Percentiles rank a stretch among this genome's conserved stretches.
Evolutionary conservation across 1,284 basidiomycete genomes (phyloP).

Genomic region (Austroboletus sp.): DNA sequence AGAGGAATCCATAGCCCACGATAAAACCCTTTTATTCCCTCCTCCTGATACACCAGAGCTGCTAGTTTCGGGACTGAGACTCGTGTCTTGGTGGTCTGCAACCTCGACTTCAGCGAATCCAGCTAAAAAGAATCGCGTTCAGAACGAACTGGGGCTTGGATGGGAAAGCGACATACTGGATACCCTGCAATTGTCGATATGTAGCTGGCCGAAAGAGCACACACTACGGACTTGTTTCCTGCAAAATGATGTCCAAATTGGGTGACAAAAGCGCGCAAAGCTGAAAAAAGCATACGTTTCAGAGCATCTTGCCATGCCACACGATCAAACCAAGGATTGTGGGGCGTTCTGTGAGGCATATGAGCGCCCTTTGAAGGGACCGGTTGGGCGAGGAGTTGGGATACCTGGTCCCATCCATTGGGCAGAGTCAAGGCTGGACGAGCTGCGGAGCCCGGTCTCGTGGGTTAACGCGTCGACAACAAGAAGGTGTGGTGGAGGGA

Average conservation of each 20-base stretch:
- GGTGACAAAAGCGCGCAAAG: conserved; percentile 6
- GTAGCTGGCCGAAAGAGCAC: conserved; percentile 75
- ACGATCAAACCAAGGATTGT: conserved; percentile 55
- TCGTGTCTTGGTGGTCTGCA: conserved; percentile 78
- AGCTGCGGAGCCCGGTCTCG: conserved; percentile 38
- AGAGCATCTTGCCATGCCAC: conserved; percentile 58
- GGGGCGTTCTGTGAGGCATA: conserved; percentile 38
- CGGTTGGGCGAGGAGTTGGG: conserved; percentile 3
- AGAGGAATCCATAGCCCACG: conserved; percentile 88
- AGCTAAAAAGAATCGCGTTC: conserved; percentile 39
- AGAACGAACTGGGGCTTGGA: conserved; percentile 11
- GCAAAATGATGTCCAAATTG: conserved; percentile 10
- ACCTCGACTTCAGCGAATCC: conserved; percentile 85
- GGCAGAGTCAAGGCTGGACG: conserved; percentile 50
- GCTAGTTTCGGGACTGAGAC: conserved; percentile 72
- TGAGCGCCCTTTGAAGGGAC: conserved; percentile 14
- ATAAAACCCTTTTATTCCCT: conserved; percentile 89
- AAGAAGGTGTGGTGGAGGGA: conserved; percentile 10
- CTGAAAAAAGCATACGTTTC: conserved; percentile 44
- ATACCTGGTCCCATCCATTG: conserved; percentile 76
- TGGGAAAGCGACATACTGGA: conserved; percentile 46
- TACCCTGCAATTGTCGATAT: conserved; percentile 79
- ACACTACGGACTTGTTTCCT: conserved; percentile 78
- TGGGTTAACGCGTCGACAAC: conserved; percentile 35
- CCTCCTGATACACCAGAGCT: conserved; percentile 74